These are phyloP conservation scores for Rosa chinensis DNA, from an alignment of 306 rosid genomes.

Conservation along the genomic window DNA sequence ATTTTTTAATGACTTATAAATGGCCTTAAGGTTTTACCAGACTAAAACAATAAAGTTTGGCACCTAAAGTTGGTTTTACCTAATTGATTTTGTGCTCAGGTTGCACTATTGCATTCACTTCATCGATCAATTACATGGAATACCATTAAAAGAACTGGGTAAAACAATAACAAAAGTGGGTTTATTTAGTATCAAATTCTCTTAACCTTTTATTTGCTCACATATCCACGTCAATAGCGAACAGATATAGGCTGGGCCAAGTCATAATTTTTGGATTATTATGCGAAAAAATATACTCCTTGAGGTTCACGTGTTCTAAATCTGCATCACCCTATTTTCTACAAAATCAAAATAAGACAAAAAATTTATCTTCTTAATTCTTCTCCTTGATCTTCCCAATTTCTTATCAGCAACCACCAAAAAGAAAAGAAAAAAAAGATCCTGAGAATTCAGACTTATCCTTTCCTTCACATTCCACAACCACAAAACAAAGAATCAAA, in stretches of 20 bases:
- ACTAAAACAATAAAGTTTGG: background rate
- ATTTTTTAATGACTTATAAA: background rate
- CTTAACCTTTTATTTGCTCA: background rate
- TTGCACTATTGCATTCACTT: background rate
- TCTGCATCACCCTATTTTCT: background rate
- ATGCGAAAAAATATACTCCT: background rate
- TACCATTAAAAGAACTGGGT: background rate
- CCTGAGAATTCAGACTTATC: background rate
- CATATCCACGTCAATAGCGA: background rate
- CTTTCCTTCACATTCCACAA: background rate
- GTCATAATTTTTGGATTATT: background rate
- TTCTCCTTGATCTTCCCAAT: background rate
- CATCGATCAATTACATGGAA: background rate
- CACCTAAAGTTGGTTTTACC: background rate
- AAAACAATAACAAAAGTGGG: background rate
- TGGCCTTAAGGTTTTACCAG: background rate
- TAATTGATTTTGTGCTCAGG: background rate
- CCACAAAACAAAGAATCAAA: background rate
- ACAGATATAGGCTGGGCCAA: background rate
- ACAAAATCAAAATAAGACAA: background rate
- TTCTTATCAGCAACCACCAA: background rate
- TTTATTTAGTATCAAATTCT: too few relatives aligned
- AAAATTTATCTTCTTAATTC: background rate
- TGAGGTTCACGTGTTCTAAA: background rate
- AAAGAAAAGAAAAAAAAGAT: background rate